Evolutionary conservation across 805 yeast genomes (phyloP).

Genomic region (Lipomyces sp.): DNA sequence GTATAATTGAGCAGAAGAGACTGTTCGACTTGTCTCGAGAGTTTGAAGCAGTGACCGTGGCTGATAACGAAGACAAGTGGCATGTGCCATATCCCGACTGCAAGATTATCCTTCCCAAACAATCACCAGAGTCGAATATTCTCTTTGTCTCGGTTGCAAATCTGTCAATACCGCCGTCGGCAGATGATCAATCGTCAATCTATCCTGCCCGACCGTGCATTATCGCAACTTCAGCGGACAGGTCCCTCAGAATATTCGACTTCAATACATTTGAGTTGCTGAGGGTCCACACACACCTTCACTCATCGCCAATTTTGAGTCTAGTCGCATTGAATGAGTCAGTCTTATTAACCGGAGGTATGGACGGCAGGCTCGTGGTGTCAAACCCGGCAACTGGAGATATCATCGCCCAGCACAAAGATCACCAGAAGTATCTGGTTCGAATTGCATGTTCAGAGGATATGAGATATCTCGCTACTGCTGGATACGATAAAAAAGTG

Average conservation of each 20-base stretch:
- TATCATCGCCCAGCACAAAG: conserved; percentile 40
- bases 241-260: conserved; percentile 34
- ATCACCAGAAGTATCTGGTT: conserved; percentile 51
- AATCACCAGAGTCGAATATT: conserved; percentile 31
- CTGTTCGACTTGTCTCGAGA: conserved; percentile 30
- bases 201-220: conserved; percentile 29
- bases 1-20: conserved; percentile 37
- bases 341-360: conserved; percentile 53
- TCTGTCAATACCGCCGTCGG: conserved; percentile 21
- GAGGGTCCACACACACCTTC: conserved; percentile 25
- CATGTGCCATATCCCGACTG: conserved; percentile 29
- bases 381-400: conserved; percentile 34
- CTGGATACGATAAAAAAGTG: conserved; percentile 41
- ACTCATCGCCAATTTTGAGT: conserved; percentile 34
- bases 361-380: conserved; percentile 55
- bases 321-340: conserved; percentile 39
- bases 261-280: conserved; percentile 32
- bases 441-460: conserved; percentile 45
- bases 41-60: conserved; percentile 25
- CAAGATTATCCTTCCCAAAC: conserved; percentile 29
- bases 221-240: conserved; percentile 33
- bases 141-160: conserved; percentile 34
- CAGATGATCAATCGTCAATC: conserved; percentile 24
- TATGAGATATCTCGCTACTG: conserved; percentile 49
- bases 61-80: conserved; percentile 28